Evolutionary conservation across 176 grass and related monocot genomes (phyloP).

Genomic region (Sorghum bicolor): Sorghum_bicolor_NCBIv3 NC_012877.2:6186501-6187000

Average conservation of each 20-base stretch:
- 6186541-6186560: constrained; percentile 72
- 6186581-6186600: constrained; percentile 56
- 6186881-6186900: too few species aligned
- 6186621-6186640: too few species aligned
- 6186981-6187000: not conserved
- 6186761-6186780: constrained; percentile 22
- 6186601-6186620: not conserved
- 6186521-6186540: constrained; percentile 42
- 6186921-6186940: too few species aligned
- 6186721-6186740: constrained; percentile 30
- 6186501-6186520: constrained; percentile 68
- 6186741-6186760: constrained; percentile 24
- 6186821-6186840: too few species aligned
- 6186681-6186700: not conserved
- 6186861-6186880: too few species aligned
- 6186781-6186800: constrained; percentile 9
- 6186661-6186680: not conserved
- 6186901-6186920: too few species aligned
- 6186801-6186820: constrained; percentile 35
- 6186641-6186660: not conserved
- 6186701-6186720: constrained; percentile 33
- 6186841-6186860: too few species aligned
- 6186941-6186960: not conserved
- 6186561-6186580: constrained; percentile 61
- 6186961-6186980: not conserved